Conservation (phyloP, 345 rosid species). For the Murraya paniculata region DNA sequence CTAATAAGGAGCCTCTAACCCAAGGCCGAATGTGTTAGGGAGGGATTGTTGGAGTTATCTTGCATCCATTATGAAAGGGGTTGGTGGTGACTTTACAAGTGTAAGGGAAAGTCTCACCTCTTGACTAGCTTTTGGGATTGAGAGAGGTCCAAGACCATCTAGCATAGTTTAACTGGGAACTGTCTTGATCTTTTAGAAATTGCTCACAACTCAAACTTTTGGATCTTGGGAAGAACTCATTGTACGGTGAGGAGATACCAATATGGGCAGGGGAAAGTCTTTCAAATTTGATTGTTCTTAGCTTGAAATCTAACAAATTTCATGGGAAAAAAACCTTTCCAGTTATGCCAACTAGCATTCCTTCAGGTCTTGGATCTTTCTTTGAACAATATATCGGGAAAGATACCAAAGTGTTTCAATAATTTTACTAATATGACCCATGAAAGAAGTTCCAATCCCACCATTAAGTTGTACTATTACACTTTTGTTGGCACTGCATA, state of each 20-base stretch:
- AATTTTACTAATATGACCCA: not conserved
- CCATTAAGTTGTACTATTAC: not conserved
- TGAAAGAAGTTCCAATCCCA: not conserved
- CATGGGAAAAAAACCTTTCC: not conserved
- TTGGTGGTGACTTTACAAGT: too few relatives aligned
- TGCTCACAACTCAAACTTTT: not conserved
- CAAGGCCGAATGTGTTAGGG: too few relatives aligned
- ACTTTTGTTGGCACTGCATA: too few relatives aligned
- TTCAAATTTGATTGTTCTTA: not conserved
- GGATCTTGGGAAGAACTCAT: not conserved
- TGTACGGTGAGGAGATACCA: not conserved
- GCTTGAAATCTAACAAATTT: not conserved
- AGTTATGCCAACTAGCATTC: not conserved
- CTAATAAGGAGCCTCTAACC: too few relatives aligned
- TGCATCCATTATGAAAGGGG: too few relatives aligned
- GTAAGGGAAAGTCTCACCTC: too few relatives aligned
- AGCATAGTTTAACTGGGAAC: not conserved
- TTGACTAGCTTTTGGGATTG: too few relatives aligned
- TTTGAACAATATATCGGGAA: not conserved
- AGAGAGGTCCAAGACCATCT: too few relatives aligned
- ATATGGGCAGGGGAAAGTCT: slow-evolving; percentile 4
- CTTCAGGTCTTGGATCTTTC: slow-evolving; percentile 14
- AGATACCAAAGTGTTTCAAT: not conserved
- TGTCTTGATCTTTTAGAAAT: not conserved
- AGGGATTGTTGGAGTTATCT: too few relatives aligned